phyloP scores from a whole-genome alignment of 495 filamentous ascomycete genomes.

The Penicillium cataractarum region DNA sequence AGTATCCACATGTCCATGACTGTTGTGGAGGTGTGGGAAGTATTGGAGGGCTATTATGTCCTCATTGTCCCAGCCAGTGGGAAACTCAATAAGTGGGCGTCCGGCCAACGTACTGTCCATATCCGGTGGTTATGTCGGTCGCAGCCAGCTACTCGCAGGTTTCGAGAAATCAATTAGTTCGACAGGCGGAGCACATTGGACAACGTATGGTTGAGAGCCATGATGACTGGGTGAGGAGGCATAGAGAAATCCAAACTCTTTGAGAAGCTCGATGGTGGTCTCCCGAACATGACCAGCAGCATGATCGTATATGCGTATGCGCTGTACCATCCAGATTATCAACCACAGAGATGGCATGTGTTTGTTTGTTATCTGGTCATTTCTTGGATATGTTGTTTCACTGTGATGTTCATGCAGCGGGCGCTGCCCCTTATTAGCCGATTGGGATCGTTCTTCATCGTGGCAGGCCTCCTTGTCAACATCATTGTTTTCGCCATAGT shows the following conservation, averaged over 20 bases:
- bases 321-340: not conserved
- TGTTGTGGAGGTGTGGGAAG: not conserved
- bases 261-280: not conserved
- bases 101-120: not conserved
- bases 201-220: not conserved
- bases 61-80: not conserved
- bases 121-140: not conserved
- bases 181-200: not conserved
- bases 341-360: conserved; percentile 2
- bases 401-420: conserved; percentile 3
- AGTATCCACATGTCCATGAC: not conserved
- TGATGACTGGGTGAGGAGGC: not conserved
- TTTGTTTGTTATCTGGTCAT: conserved; percentile 4
- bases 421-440: not conserved
- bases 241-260: not conserved
- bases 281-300: conserved; percentile 4
- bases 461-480: not conserved
- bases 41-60: not conserved
- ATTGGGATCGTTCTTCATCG: conserved; percentile 7
- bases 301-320: conserved; percentile 12
- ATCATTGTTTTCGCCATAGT: conserved; percentile 1
- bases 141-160: not conserved
- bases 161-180: not conserved
- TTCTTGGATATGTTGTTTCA: conserved; percentile 1
- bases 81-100: not conserved